These are phyloP conservation scores for Gilbertella persicaria DNA, from an alignment of 371 early-diverging fungal genomes.

Conservation along the genomic window DNA sequence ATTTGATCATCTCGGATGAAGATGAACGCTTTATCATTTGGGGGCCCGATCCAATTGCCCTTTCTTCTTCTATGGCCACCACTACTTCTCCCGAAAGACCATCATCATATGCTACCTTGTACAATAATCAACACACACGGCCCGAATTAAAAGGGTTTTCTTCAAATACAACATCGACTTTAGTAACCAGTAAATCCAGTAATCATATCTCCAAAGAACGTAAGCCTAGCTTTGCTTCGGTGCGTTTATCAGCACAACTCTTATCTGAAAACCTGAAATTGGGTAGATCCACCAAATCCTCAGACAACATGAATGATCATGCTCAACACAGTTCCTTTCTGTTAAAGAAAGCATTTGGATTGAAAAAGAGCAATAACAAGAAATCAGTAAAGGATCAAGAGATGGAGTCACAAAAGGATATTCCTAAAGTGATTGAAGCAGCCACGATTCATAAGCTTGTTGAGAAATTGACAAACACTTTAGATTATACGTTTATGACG, in stretches of 20 bases:
- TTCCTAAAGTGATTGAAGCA: constrained; percentile 57
- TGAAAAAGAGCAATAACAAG: constrained; percentile 15
- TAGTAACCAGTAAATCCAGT: constrained; percentile 7
- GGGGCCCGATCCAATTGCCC: constrained; percentile 46
- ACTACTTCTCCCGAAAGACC: constrained; percentile 22
- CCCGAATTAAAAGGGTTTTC: constrained; percentile 36
- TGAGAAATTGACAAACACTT: constrained; percentile 59
- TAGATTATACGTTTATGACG: constrained; percentile 74
- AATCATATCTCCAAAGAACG: neutral
- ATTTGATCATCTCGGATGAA: constrained; percentile 50
- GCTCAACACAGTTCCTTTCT: constrained; percentile 14
- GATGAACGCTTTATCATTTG: constrained; percentile 62
- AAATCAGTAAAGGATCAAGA: constrained; percentile 2
- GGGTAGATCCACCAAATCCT: neutral
- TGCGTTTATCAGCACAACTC: constrained; percentile 17
- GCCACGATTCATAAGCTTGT: constrained; percentile 67
- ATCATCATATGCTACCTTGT: constrained; percentile 23
- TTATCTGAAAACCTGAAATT: constrained; percentile 19
- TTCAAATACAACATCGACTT: constrained; percentile 33
- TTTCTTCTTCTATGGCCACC: constrained; percentile 42
- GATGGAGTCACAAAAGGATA: constrained; percentile 5
- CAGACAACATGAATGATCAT: neutral
- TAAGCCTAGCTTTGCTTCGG: constrained; percentile 13
- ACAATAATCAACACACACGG: constrained; percentile 21
- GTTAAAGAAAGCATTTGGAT: constrained; percentile 28